Evolutionary conservation across 768 basidiomycete species (phyloP), one percentile per base, ranked within the genome.

Genomic region (Terana coerulea): DNA sequence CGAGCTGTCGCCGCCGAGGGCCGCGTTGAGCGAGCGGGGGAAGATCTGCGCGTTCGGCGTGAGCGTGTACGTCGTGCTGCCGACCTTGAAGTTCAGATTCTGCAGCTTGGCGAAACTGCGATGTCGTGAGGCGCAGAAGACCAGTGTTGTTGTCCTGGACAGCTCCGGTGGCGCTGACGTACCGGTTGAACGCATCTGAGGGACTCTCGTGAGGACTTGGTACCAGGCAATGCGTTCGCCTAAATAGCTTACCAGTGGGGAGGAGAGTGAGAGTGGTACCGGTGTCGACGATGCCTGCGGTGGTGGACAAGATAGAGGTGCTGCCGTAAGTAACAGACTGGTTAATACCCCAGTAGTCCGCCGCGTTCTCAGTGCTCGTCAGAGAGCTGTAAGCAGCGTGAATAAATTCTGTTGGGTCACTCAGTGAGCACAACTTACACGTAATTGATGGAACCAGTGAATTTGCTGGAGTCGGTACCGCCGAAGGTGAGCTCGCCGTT

Each of bases 71-170:
- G 53, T 24, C 3, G 1, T 7, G 3, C 26, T 72, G 41, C 71
- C 72, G 52, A 80, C 70, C 50, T 65, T 69, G 69, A 88, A 85
- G 69, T 75, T 69, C 55, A 87, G 66, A 64, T 74, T 77, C 66
- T 83, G 56, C 43, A 88, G 69, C 47, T 64, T 72, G 5, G 60
- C 48, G 55, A 78, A n/a, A 85, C 60, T 85, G 80, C 7, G 73
- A 52, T 3, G 65, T 33, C 1, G 79, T 82, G 51, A 86, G 53
- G 47, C 65, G 67, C 42, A 86, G 73, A 46, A 86, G 69, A 30
- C 83, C 82, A 22, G 71, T 72, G 43, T 1, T 52, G 1, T 9
- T 3, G 53, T 69, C 68, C n/a, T 59, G 41, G 2, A 54, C 57
- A 11, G 58, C 69, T 22, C 71, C 71, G 8, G 69, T 71, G 6